A percentile compares a stretch with the other conserved stretches of the same genome.
Conservation (phyloP, 2,329 filamentous ascomycete species). For the Exophiala sp. region DNA sequence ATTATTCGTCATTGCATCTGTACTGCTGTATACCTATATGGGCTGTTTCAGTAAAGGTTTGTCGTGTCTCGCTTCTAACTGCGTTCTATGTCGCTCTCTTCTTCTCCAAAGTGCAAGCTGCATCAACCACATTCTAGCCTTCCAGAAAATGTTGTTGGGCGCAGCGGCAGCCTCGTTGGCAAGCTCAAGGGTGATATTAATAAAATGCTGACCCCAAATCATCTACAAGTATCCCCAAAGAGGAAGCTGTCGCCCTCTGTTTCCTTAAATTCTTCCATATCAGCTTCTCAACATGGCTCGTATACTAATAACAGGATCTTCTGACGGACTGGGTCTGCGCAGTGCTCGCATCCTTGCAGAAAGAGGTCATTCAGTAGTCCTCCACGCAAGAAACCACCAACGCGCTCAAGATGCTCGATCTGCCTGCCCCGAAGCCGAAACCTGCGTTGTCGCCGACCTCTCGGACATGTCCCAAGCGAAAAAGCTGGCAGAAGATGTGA, state of each 20-base stretch:
- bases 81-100: no score
- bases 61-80: no score
- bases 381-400: slow-evolving; percentile 56
- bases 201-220: no score
- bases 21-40: no score
- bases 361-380: slow-evolving; percentile 53
- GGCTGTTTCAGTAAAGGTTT: no score
- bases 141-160: no score
- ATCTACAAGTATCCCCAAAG: no score
- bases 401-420: slow-evolving; percentile 49
- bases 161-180: no score
- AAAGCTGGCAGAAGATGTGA: slow-evolving; percentile 50
- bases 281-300: slow-evolving; percentile 37
- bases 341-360: slow-evolving; percentile 50
- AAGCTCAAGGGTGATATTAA: no score
- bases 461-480: slow-evolving; percentile 51
- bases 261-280: not conserved
- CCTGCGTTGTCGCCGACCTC: slow-evolving; percentile 53
- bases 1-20: no score
- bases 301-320: slow-evolving; percentile 56
- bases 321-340: slow-evolving; percentile 54
- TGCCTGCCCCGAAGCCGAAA: slow-evolving; percentile 50
- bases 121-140: no score
- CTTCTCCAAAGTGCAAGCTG: no score
- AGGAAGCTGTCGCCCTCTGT: not conserved